Percentiles rank a stretch among this genome's conserved stretches.
Conservation (phyloP, 2,329 filamentous ascomycete species). For the Trichoderma endophyticum region DNA sequence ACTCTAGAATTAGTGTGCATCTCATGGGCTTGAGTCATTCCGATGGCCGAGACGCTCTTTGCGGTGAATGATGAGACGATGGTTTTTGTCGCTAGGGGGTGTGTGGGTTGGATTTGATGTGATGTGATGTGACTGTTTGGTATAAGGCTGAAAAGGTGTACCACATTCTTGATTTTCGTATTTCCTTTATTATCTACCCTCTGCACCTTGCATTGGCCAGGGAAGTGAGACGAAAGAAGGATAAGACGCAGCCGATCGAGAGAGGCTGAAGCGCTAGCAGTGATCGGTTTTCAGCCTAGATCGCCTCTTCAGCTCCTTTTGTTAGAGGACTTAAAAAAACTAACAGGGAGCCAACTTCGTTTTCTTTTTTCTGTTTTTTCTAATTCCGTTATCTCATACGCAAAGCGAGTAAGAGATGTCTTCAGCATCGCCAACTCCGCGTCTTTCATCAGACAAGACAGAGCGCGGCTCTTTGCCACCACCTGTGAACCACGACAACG, state of each 20-base stretch:
- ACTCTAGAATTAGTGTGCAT: neutral
- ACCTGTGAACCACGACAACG: conserved; percentile 19
- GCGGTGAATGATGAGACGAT: neutral
- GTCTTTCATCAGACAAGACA: conserved; percentile 32
- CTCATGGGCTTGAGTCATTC: neutral
- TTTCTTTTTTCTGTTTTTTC: neutral
- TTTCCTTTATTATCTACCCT: neutral
- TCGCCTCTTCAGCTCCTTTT: neutral
- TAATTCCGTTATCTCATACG: neutral
- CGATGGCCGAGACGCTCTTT: neutral
- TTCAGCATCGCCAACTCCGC: conserved; percentile 13
- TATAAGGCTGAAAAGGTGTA: conserved; percentile 10
- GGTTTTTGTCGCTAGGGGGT: neutral
- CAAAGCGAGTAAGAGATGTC: neutral
- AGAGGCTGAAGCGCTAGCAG: neutral
- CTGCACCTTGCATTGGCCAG: neutral
- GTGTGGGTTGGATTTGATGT: neutral
- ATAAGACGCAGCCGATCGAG: neutral
- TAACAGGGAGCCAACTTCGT: neutral
- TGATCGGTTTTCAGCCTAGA: neutral
- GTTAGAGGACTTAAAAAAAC: neutral
- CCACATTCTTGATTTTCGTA: neutral
- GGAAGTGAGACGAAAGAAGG: neutral
- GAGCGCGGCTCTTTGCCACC: conserved; percentile 30
- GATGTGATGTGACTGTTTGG: neutral